phyloP scores from a whole-genome alignment of 2,329 filamentous ascomycete species.

The Penicillium vulpinum region DNA sequence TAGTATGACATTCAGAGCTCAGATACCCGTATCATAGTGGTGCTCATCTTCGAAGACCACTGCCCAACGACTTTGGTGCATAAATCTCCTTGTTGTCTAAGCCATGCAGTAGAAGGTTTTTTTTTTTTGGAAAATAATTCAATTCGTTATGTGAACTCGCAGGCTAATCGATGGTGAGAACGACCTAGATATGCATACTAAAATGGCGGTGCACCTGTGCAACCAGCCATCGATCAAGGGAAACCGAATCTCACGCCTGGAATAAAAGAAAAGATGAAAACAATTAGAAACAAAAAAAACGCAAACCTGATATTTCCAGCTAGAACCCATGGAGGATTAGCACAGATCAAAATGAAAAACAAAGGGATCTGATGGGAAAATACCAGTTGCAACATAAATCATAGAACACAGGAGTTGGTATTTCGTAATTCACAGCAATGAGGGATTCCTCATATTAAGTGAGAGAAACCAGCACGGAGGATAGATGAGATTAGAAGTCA shows the following conservation, averaged over 20 bases:
- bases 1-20: neutral
- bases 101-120: neutral
- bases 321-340: neutral
- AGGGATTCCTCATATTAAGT: neutral
- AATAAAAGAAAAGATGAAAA: neutral
- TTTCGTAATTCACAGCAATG: neutral
- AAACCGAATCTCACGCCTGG: neutral
- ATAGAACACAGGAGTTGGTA: neutral
- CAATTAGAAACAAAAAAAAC: neutral
- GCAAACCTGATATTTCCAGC: neutral
- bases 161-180: neutral
- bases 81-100: neutral
- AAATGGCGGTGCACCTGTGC: neutral
- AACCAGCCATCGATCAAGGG: neutral
- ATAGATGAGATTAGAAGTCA: neutral
- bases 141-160: neutral
- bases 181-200: too few relatives aligned
- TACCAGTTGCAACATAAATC: neutral
- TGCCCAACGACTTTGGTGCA: too few relatives aligned
- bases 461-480: neutral
- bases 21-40: neutral
- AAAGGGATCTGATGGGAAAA: neutral
- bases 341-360: neutral
- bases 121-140: neutral
- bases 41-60: neutral